Percentiles rank a stretch among this genome's conserved stretches.
phyloP scores from a whole-genome alignment of 2,329 filamentous ascomycete genomes.

The Tolypocladium ovalisporum region DNA sequence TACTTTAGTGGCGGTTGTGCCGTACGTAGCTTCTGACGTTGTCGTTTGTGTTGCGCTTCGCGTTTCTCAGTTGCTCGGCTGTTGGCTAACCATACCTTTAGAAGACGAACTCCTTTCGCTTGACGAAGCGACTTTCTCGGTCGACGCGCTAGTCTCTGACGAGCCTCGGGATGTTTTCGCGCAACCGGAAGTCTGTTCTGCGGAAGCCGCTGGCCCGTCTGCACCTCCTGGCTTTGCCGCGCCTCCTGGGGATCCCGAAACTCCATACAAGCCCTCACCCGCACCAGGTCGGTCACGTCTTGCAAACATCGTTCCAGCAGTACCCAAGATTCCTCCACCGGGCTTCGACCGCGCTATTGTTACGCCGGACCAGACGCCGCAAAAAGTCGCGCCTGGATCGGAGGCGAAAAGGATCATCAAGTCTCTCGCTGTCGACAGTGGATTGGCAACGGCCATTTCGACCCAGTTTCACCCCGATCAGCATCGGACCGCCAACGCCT shows the following conservation, averaged over 20 bases:
- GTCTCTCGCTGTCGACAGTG: slow-evolving; percentile 31
- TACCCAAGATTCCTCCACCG: slow-evolving; percentile 14
- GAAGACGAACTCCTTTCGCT: slow-evolving; percentile 52
- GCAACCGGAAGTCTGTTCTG: background rate
- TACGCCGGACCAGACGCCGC: slow-evolving; percentile 23
- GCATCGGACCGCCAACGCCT: slow-evolving; percentile 10
- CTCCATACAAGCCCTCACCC: slow-evolving; percentile 10
- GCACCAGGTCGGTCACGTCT: slow-evolving; percentile 9
- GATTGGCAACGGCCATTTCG: slow-evolving; percentile 34
- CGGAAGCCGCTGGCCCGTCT: slow-evolving; percentile 9
- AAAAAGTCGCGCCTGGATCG: slow-evolving; percentile 14
- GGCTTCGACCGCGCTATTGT: slow-evolving; percentile 13
- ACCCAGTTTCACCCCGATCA: slow-evolving; percentile 21
- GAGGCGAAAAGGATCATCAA: slow-evolving; percentile 34
- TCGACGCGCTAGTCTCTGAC: slow-evolving; percentile 60
- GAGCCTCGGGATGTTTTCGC: slow-evolving; percentile 17
- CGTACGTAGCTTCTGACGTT: slow-evolving; percentile 3
- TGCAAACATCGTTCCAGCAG: slow-evolving; percentile 12
- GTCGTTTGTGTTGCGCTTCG: slow-evolving; percentile 11
- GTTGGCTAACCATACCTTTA: slow-evolving; percentile 36
- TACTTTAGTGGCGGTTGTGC: background rate
- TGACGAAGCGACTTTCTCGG: slow-evolving; percentile 50
- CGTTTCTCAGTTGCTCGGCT: slow-evolving; percentile 8
- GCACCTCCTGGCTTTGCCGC: slow-evolving; percentile 19
- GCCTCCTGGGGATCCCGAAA: slow-evolving; percentile 9